Base-by-base conservation (phyloP, 2,329 filamentous ascomycete species). In the Botrytis pseudocinerea region DNA sequence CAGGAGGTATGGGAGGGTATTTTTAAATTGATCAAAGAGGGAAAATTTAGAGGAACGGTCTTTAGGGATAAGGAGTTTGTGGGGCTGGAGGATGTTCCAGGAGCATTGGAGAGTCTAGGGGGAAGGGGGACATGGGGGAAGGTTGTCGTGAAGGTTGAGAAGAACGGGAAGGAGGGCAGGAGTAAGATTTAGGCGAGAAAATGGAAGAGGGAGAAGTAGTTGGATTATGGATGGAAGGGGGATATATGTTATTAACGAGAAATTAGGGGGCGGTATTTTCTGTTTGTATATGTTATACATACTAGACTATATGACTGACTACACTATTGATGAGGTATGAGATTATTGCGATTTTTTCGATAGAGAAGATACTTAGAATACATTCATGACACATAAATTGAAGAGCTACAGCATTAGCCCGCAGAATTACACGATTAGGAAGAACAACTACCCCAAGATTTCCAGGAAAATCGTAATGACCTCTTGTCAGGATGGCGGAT, bases 101-200 rank as follows among this genome's bases (percentile, higher is more conserved):
- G 88, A 74, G 95, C 95, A 0, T 82, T 98, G 78, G 86, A 91
- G 78, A 92, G 92, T 3, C 83, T 98, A 72, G 95, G 93, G 1
- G 89, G 89, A 1, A 86, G 95, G 74, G 93, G 92, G 69, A 97
- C 94, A 1, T 98, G 95, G 95, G 95, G 95, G 0, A 98, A 98
- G 86, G 95, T 98, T 0, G 93, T 98, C 1, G 91, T 98, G 32
- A 93, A 93, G 83, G 86, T 98, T 60, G 90, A 92, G 1, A 92
- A 94, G 78, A 86, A 89, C 62, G 87, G 85, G 77, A 86, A 89
- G 62, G 61, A 14, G 16, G 86, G 85, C 10, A 84, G 86, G 75
- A 88, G 86, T 78, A 89, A 87, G 81, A 77, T 91, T 80, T 91
- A 78, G 74, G 51, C 46, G 25, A 9, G 42, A 28, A 14, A 18